These are phyloP conservation scores for Suillus hirtellus DNA, from an alignment of 768 basidiomycete genomes.

Conservation along the genomic window DNA sequence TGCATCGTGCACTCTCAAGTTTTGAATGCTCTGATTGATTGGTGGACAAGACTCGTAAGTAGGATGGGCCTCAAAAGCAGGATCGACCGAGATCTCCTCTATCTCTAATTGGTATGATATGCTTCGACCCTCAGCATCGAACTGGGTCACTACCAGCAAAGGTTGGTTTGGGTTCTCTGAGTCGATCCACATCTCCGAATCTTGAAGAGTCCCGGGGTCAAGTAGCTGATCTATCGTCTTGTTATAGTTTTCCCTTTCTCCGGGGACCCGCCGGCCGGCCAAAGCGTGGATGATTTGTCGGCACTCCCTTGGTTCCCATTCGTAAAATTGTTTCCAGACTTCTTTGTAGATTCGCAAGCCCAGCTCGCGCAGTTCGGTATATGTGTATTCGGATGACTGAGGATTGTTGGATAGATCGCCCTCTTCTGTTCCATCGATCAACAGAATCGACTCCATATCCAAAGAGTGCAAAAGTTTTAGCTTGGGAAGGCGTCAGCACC, in stretches of 20 bases:
- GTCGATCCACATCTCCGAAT: not conserved
- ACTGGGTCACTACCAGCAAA: conserved; percentile 15
- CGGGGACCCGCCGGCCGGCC: not conserved
- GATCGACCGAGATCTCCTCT: conserved; percentile 20
- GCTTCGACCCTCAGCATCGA: not conserved
- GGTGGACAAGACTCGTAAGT: conserved; percentile 52
- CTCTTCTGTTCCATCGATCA: conserved; percentile 27
- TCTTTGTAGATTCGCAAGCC: conserved; percentile 35
- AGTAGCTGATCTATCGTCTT: not conserved
- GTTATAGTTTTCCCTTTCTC: not conserved
- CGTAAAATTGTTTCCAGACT: conserved; percentile 48
- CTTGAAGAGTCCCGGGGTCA: not conserved
- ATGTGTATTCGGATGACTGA: conserved; percentile 3
- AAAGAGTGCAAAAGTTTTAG: not conserved
- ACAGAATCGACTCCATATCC: conserved; percentile 20
- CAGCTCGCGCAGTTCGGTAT: conserved; percentile 20
- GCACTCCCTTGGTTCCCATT: conserved; percentile 41
- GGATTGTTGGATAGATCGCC: not conserved
- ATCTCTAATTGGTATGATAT: conserved; percentile 13
- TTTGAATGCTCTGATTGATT: conserved; percentile 31
- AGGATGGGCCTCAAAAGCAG: conserved; percentile 24
- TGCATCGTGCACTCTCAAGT: not conserved
- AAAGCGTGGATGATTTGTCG: conserved; percentile 25
- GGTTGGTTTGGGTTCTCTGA: not conserved
- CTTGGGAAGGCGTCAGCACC: not conserved